Percentiles rank a stretch among this genome's conserved stretches.
Conservation (phyloP, 768 basidiomycete species). For the Rhodotorula babjevae region DNA sequence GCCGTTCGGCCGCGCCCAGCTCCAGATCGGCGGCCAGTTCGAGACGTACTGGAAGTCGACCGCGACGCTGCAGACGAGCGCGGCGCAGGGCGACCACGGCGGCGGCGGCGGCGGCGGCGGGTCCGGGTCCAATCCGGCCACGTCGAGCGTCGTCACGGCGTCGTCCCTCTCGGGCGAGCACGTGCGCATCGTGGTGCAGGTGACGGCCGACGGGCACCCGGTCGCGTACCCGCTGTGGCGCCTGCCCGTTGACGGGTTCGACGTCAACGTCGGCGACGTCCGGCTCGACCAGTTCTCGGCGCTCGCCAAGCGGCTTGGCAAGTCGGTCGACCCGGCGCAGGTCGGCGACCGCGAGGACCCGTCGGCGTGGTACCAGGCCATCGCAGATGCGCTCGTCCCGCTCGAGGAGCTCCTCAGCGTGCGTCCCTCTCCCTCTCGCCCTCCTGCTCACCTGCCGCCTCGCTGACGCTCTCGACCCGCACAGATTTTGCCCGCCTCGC, state of each 20-base stretch:
- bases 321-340: constrained; percentile 48
- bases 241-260: constrained; percentile 66
- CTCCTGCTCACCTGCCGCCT: not conserved
- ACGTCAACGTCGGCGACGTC: constrained; percentile 77
- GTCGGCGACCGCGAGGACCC: constrained; percentile 34
- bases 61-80: constrained; percentile 42
- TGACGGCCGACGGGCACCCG: constrained; percentile 85
- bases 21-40: constrained; percentile 88
- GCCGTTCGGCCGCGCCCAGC: constrained; percentile 83
- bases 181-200: constrained; percentile 78
- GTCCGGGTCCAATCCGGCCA: constrained; percentile 24
- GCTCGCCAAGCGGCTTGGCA: constrained; percentile 56
- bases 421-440: constrained; percentile 13
- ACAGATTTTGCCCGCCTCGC: constrained; percentile 48
- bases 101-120: constrained; percentile 38
- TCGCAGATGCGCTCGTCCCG: constrained; percentile 56
- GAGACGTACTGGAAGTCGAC: constrained; percentile 99
- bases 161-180: constrained; percentile 88
- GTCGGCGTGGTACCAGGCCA: constrained; percentile 47
- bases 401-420: constrained; percentile 65
- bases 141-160: constrained; percentile 57
- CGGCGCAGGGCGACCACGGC: constrained; percentile 41
- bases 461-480: constrained; percentile 48
- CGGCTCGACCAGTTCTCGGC: constrained; percentile 72
- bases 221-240: constrained; percentile 73